phyloP scores from a whole-genome alignment of 2,329 filamentous ascomycete genomes.

The Verticillium tricorpus region DNA sequence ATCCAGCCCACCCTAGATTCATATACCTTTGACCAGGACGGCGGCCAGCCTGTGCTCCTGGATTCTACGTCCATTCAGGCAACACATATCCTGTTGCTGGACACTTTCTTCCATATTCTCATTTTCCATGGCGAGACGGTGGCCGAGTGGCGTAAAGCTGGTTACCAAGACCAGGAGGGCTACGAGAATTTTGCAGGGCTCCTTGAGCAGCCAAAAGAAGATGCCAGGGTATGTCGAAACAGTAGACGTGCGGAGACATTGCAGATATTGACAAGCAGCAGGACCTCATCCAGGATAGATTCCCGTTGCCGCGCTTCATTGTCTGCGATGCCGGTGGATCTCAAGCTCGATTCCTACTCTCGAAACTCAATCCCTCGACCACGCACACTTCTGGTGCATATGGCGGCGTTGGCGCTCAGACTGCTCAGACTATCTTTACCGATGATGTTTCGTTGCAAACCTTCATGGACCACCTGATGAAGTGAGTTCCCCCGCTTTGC shows the following conservation, averaged over 20 bases:
- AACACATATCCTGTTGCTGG: conserved; percentile 86
- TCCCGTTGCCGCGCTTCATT: conserved; percentile 97
- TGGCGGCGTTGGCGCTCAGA: conserved; percentile 78
- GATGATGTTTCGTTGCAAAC: conserved; percentile 97
- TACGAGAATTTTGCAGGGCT: conserved; percentile 93
- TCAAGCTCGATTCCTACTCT: conserved; percentile 92
- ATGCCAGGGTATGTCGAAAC: conserved; percentile 69
- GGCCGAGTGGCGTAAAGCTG: conserved; percentile 95
- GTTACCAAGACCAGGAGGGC: conserved; percentile 95
- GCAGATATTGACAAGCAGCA: conserved; percentile 30
- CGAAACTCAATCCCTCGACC: conserved; percentile 95
- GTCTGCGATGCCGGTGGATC: conserved; percentile 98
- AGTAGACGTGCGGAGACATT: conserved; percentile 9
- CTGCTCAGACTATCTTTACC: conserved; percentile 96
- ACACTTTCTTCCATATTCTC: conserved; percentile 99
- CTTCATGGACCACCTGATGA: conserved; percentile 99
- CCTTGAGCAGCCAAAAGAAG: conserved; percentile 91
- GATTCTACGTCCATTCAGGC: conserved; percentile 96
- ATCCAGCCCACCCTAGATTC: conserved; percentile 97
- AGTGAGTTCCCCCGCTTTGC: conserved; percentile 53
- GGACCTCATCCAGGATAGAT: conserved; percentile 95
- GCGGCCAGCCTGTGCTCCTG: conserved; percentile 85
- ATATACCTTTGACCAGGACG: conserved; percentile 95
- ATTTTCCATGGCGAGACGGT: conserved; percentile 99
- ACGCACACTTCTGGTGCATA: conserved; percentile 93